Percentiles rank a stretch among this genome's conserved stretches.
Evolutionary conservation across 805 yeast genomes (phyloP).

Genomic region (Metschnikowia gelsemii): DNA sequence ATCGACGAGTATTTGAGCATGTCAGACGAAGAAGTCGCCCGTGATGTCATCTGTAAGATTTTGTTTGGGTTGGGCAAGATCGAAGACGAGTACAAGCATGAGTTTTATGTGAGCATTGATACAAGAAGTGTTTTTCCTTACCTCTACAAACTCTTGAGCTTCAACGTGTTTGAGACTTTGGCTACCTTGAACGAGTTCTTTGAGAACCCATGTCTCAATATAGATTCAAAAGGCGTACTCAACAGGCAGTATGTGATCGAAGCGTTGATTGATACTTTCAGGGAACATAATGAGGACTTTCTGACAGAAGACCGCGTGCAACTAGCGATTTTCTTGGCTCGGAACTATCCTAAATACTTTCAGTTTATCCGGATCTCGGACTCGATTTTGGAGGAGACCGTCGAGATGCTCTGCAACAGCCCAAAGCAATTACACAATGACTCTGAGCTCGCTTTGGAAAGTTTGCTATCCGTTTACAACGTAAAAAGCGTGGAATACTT

Average conservation of each 20-base stretch:
- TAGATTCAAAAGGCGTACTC: constrained; percentile 46
- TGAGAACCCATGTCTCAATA: constrained; percentile 76
- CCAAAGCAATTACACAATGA: constrained; percentile 45
- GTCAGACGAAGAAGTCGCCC: constrained; percentile 15
- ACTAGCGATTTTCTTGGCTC: constrained; percentile 68
- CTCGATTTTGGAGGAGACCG: constrained; percentile 46
- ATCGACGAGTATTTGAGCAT: constrained; percentile 51
- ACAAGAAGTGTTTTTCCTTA: constrained; percentile 55
- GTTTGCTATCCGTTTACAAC: constrained; percentile 63
- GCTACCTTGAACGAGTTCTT: constrained; percentile 75
- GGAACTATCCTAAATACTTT: constrained; percentile 79
- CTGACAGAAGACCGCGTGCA: constrained; percentile 27
- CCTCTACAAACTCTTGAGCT: constrained; percentile 53
- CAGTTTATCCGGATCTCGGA: constrained; percentile 80
- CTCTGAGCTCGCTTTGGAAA: constrained; percentile 73
- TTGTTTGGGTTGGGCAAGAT: constrained; percentile 40
- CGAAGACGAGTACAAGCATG: neutral
- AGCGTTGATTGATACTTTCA: constrained; percentile 60
- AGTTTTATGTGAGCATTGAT: neutral
- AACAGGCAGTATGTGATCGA: constrained; percentile 79
- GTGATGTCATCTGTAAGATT: constrained; percentile 14
- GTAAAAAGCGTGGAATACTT: constrained; percentile 54
- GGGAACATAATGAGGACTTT: constrained; percentile 29
- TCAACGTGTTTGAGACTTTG: constrained; percentile 58
- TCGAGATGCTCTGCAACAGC: constrained; percentile 49